These are phyloP conservation scores for Cudoniella acicularis DNA, from an alignment of 495 filamentous ascomycete species.

Conservation along the genomic window DNA sequence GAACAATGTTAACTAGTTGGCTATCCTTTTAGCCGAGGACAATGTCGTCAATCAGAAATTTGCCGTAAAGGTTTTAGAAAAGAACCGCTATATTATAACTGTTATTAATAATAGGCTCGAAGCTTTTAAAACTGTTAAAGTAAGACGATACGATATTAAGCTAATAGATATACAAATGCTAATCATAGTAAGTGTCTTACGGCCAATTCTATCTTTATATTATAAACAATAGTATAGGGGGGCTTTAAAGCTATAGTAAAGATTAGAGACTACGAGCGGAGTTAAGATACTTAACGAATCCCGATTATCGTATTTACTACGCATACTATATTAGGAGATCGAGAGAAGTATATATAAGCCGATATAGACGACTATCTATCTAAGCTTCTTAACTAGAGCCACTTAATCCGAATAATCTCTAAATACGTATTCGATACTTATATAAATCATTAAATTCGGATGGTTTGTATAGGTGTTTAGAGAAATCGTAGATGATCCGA, in stretches of 20 bases:
- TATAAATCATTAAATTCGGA: too few species aligned
- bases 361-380: slow-evolving; percentile 99
- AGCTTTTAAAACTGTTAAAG: slow-evolving; percentile 83
- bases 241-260: slow-evolving; percentile 97
- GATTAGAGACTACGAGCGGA: slow-evolving; percentile 91
- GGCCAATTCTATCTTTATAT: background rate
- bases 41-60: slow-evolving; percentile 96
- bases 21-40: slow-evolving; percentile 93
- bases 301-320: slow-evolving; percentile 97
- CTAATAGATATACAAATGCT: slow-evolving; percentile 99
- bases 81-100: slow-evolving; percentile 94
- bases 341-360: slow-evolving; percentile 96
- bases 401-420: slow-evolving; percentile 96
- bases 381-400: slow-evolving; percentile 96
- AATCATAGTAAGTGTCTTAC: slow-evolving; percentile 66
- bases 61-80: slow-evolving; percentile 94
- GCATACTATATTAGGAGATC: slow-evolving; percentile 98
- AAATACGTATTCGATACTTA: too few species aligned
- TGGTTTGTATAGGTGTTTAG: too few species aligned
- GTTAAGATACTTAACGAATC: slow-evolving; percentile 69
- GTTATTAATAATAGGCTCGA: slow-evolving; percentile 94
- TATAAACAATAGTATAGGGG: slow-evolving; percentile 48
- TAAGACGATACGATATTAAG: slow-evolving; percentile 90
- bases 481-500: too few species aligned
- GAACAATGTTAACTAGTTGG: slow-evolving; percentile 92